phyloP scores from a whole-genome alignment of 805 yeast genomes.

The Schizosaccharomyces osmophilus region DNA sequence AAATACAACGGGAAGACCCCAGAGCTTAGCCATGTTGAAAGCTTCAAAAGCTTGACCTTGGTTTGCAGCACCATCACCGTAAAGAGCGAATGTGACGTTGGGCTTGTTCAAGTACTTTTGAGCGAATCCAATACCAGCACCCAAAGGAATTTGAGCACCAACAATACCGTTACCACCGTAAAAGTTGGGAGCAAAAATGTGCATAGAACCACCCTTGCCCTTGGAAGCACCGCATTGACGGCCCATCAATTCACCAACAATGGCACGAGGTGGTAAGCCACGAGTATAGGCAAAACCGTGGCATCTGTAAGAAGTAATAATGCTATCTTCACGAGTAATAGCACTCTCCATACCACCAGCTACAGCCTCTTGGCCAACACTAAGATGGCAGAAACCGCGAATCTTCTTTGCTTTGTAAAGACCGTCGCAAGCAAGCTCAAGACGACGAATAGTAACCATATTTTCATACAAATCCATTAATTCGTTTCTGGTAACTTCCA shows the following conservation, averaged over 20 bases:
- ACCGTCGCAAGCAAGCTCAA: slow-evolving; percentile 98
- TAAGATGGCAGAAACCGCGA: slow-evolving; percentile 95
- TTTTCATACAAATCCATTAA: slow-evolving; percentile 86
- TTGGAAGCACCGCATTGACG: slow-evolving; percentile 79
- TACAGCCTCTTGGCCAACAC: slow-evolving; percentile 96
- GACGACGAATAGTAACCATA: slow-evolving; percentile 74
- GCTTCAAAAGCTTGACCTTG: slow-evolving; percentile 98
- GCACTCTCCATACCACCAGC: slow-evolving; percentile 97
- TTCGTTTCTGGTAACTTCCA: slow-evolving; percentile 57
- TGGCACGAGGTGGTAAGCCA: slow-evolving; percentile 75
- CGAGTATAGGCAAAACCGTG: slow-evolving; percentile 96
- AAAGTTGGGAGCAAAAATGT: slow-evolving; percentile 85
- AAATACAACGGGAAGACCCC: slow-evolving; percentile 85
- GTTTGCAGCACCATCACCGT: slow-evolving; percentile 98
- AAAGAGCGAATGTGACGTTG: slow-evolving; percentile 63
- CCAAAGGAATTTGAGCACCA: slow-evolving; percentile 96
- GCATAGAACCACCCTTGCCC: slow-evolving; percentile 99
- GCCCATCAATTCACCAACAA: slow-evolving; percentile 91
- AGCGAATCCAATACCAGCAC: slow-evolving; percentile 95
- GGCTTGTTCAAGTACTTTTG: slow-evolving; percentile 71
- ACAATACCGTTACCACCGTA: slow-evolving; percentile 99
- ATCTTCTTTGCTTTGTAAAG: slow-evolving; percentile 94
- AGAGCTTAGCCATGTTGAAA: slow-evolving; percentile 95
- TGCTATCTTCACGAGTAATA: slow-evolving; percentile 57
- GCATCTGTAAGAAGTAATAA: slow-evolving; percentile 94